Percentiles rank a stretch among this genome's conserved stretches.
Conservation (phyloP, 2,329 filamentous ascomycete species). For the Dactylellina haptotyla region DNA sequence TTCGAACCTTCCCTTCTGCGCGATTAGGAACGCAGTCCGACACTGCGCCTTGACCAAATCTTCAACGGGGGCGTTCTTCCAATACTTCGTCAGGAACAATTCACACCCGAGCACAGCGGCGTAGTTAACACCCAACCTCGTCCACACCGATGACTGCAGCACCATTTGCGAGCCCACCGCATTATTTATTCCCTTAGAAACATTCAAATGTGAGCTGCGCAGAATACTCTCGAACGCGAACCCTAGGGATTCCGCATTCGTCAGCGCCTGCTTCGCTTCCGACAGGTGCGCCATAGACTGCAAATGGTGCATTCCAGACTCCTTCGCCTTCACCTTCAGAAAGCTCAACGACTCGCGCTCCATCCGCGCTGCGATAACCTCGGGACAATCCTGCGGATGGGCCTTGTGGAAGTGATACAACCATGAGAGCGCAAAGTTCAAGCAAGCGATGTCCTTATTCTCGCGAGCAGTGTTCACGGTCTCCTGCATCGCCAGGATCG, state of each 20-base stretch:
- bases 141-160: slow-evolving; percentile 77
- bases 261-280: slow-evolving; percentile 81
- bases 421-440: slow-evolving; percentile 97
- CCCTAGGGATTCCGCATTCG: slow-evolving; percentile 66
- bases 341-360: slow-evolving; percentile 85
- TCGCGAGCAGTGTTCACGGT: slow-evolving; percentile 94
- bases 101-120: slow-evolving; percentile 73
- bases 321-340: slow-evolving; percentile 84
- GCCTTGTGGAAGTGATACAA: slow-evolving; percentile 91
- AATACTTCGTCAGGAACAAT: slow-evolving; percentile 79
- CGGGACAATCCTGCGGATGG: slow-evolving; percentile 75
- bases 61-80: slow-evolving; percentile 73
- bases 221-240: slow-evolving; percentile 78
- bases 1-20: slow-evolving; percentile 71
- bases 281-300: slow-evolving; percentile 84
- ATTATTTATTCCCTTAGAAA: slow-evolving; percentile 77
- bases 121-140: slow-evolving; percentile 73
- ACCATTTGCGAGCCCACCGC: slow-evolving; percentile 79
- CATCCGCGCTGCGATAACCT: slow-evolving; percentile 78
- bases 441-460: slow-evolving; percentile 87
- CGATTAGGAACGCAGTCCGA: slow-evolving; percentile 67
- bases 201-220: slow-evolving; percentile 82
- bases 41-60: slow-evolving; percentile 76
- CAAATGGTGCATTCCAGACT: slow-evolving; percentile 84
- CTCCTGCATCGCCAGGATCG: slow-evolving; percentile 92